phyloP scores from a whole-genome alignment of 177 flowering plant genomes.

The Vitis hybrid region DNA sequence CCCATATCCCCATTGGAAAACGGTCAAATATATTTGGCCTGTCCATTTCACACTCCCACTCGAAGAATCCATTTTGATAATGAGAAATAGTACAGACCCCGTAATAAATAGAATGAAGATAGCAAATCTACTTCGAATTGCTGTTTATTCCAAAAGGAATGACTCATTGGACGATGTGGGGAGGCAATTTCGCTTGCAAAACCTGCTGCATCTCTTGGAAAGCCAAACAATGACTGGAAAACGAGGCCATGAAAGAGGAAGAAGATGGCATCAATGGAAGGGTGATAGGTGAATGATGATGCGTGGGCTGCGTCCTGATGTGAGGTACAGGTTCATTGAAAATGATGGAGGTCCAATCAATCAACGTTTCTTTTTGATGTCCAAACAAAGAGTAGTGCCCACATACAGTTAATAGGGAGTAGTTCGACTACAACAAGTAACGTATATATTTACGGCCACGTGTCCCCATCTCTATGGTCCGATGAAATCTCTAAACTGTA shows the following conservation, averaged over 20 bases:
- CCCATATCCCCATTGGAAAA: too few relatives aligned
- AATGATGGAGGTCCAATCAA: conserved; percentile 20
- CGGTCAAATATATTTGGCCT: too few relatives aligned
- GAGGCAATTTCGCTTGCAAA: too few relatives aligned
- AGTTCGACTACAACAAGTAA: conserved; percentile 16
- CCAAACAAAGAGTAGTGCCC: not conserved
- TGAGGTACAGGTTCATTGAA: conserved; percentile 13
- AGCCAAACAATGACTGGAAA: too few relatives aligned
- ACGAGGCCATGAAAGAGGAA: not conserved
- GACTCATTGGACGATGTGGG: too few relatives aligned
- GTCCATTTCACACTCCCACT: too few relatives aligned
- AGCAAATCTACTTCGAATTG: too few relatives aligned
- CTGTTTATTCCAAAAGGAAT: too few relatives aligned
- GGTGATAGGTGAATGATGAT: not conserved
- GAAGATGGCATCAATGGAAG: conserved; percentile 10
- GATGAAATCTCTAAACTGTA: not conserved
- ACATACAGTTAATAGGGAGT: not conserved
- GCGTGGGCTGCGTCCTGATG: conserved; percentile 1
- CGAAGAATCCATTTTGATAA: too few relatives aligned
- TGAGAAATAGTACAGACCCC: too few relatives aligned
- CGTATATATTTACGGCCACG: not conserved
- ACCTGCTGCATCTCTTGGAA: too few relatives aligned
- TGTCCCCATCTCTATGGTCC: not conserved
- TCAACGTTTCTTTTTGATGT: not conserved
- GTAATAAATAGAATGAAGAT: too few relatives aligned